phyloP scores from a whole-genome alignment of 2,329 filamentous ascomycete species.

The Monilinia laxa region DNA sequence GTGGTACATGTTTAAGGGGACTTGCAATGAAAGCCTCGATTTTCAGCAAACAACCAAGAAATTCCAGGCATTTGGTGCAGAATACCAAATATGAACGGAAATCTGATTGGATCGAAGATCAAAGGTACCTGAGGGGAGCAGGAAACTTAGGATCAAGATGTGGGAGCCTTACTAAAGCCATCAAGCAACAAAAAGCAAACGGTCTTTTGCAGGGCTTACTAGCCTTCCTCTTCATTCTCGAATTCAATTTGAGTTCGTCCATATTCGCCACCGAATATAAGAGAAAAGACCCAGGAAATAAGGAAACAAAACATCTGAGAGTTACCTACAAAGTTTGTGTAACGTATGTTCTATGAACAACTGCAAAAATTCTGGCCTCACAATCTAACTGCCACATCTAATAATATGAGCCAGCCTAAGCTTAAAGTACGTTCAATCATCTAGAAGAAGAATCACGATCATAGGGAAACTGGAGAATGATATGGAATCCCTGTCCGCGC shows the following conservation, averaged over 20 bases:
- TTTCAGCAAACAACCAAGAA: neutral
- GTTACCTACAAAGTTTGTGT: neutral
- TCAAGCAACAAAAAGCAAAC: slow-evolving; percentile 1
- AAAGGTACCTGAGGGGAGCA: neutral
- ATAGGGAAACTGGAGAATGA: neutral
- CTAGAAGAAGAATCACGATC: neutral
- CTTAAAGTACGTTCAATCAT: neutral
- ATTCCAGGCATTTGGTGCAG: slow-evolving; percentile 10
- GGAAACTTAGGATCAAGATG: neutral
- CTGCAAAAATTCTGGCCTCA: neutral
- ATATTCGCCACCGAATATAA: neutral
- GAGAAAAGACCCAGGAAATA: neutral
- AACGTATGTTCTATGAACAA: neutral
- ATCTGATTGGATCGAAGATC: neutral
- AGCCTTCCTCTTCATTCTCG: neutral
- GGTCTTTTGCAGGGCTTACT: neutral
- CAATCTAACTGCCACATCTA: neutral
- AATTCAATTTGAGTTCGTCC: neutral
- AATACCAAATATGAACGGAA: neutral
- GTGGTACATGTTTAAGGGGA: neutral
- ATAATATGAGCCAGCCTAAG: neutral
- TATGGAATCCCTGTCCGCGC: neutral
- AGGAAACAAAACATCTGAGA: neutral
- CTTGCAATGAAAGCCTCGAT: neutral
- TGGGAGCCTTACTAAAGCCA: neutral